Conservation (phyloP, 495 filamentous ascomycete genomes). For the Daldinia vernicosa region DNA sequence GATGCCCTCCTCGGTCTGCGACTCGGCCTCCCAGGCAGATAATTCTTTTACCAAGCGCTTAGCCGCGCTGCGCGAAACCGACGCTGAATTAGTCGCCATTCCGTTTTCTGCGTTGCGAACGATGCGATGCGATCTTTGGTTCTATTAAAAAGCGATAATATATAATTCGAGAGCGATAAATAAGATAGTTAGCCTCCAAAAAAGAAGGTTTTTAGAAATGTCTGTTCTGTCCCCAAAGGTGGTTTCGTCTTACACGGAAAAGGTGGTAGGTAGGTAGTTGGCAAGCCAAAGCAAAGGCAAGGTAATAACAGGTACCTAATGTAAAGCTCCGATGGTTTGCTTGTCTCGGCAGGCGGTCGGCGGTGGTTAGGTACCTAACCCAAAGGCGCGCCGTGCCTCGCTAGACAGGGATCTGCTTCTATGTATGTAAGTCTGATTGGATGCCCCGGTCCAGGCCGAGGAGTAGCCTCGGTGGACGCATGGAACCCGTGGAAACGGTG, state of each 20-base stretch:
- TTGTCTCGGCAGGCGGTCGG: constrained; percentile 7
- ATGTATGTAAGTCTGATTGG: constrained; percentile 4
- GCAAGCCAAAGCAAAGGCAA: background rate
- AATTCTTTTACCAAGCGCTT: constrained; percentile 57
- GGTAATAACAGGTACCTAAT: background rate
- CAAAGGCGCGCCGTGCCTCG: background rate
- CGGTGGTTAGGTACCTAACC: background rate
- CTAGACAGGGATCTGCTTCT: background rate
- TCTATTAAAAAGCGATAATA: background rate
- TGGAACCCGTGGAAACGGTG: background rate
- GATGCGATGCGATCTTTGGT: no score
- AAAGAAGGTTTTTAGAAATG: no score
- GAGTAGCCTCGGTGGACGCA: constrained; percentile 1
- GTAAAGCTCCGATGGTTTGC: background rate
- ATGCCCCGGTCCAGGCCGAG: constrained; percentile 2
- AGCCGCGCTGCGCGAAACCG: constrained; percentile 46
- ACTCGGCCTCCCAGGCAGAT: constrained; percentile 52
- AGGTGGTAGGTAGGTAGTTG: background rate
- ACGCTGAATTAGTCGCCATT: constrained; percentile 16
- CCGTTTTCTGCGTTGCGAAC: background rate
- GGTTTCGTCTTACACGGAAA: no score
- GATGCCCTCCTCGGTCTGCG: constrained; percentile 52
- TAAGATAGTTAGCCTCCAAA: no score
- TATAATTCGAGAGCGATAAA: no score
- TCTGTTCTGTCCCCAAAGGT: no score